A percentile compares a stretch with the other conserved stretches of the same genome.
These are phyloP conservation scores for Peltaster fructicola DNA, from an alignment of 2,329 filamentous ascomycete species.

Conservation along the genomic window DNA sequence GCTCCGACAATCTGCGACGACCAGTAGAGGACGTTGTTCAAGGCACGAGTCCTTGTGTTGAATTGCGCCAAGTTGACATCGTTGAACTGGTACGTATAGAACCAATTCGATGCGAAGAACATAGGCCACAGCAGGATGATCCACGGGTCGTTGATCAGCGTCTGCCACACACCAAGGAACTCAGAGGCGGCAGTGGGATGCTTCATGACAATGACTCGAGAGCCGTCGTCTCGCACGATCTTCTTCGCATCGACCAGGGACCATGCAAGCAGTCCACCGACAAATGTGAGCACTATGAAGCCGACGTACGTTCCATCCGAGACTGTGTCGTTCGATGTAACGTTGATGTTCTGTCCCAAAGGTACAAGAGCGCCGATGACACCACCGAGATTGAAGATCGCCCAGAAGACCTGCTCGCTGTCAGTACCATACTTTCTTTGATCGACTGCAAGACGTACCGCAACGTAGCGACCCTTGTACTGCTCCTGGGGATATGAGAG, in stretches of 20 bases:
- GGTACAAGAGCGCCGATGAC: slow-evolving; percentile 68
- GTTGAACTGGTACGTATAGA: slow-evolving; percentile 67
- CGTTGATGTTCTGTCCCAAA: slow-evolving; percentile 54
- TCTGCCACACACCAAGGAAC: slow-evolving; percentile 57
- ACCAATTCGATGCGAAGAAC: slow-evolving; percentile 67
- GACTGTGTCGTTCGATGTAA: slow-evolving; percentile 32
- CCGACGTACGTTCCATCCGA: slow-evolving; percentile 72
- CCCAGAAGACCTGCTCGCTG: no score
- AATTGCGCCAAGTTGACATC: slow-evolving; percentile 53
- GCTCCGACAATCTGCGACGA: slow-evolving; percentile 62
- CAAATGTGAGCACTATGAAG: slow-evolving; percentile 67
- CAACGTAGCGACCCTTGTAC: slow-evolving; percentile 75
- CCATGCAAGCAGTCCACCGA: slow-evolving; percentile 52
- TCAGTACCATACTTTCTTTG: no score
- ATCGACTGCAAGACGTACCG: no score
- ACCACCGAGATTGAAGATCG: slow-evolving; percentile 83
- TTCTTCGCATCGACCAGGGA: slow-evolving; percentile 52
- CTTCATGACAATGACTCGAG: slow-evolving; percentile 71
- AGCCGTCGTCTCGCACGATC: slow-evolving; percentile 60
- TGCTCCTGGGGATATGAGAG: slow-evolving; percentile 73
- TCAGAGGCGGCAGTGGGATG: slow-evolving; percentile 76
- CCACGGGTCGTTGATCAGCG: slow-evolving; percentile 51
- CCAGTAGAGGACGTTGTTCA: slow-evolving; percentile 65
- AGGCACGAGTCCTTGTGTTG: slow-evolving; percentile 54
- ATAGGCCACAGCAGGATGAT: slow-evolving; percentile 64